Evolutionary conservation across 306 rosid species (phyloP).

Genomic region (Geum urbanum): DNA sequence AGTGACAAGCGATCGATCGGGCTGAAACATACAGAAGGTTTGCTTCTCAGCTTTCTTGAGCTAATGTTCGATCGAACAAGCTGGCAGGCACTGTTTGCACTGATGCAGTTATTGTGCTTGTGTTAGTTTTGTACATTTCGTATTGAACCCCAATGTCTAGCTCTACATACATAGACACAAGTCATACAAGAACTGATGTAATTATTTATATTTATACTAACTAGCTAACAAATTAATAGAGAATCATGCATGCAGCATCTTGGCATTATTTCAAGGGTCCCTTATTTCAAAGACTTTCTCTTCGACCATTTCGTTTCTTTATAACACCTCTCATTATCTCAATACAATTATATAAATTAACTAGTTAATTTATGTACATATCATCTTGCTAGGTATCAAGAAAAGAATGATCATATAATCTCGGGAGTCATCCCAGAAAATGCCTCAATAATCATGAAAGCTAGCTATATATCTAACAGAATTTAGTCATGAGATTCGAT

Average conservation of each 20-base stretch:
- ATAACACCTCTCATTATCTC: neutral
- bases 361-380: neutral
- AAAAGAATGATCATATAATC: too few relatives aligned
- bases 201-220: neutral
- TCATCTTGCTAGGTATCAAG: too few relatives aligned
- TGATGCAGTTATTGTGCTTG: too few relatives aligned
- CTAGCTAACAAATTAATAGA: neutral
- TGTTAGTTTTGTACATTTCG: neutral
- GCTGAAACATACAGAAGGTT: neutral
- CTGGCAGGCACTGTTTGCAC: too few relatives aligned
- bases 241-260: neutral
- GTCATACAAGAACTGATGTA: neutral
- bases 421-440: too few relatives aligned
- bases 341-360: neutral
- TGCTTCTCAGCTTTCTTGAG: neutral
- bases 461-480: too few relatives aligned
- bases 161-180: neutral
- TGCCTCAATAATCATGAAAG: neutral
- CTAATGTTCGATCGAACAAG: neutral
- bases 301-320: slow-evolving; percentile 5
- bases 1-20: neutral
- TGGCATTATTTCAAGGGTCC: neutral
- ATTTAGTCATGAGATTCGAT: neutral
- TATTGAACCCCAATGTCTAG: neutral
- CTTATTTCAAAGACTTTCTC: neutral